A percentile compares a stretch with the other conserved stretches of the same genome.
phyloP scores from a whole-genome alignment of 139 green algal species.

The Ostreobium quekettii region DNA sequence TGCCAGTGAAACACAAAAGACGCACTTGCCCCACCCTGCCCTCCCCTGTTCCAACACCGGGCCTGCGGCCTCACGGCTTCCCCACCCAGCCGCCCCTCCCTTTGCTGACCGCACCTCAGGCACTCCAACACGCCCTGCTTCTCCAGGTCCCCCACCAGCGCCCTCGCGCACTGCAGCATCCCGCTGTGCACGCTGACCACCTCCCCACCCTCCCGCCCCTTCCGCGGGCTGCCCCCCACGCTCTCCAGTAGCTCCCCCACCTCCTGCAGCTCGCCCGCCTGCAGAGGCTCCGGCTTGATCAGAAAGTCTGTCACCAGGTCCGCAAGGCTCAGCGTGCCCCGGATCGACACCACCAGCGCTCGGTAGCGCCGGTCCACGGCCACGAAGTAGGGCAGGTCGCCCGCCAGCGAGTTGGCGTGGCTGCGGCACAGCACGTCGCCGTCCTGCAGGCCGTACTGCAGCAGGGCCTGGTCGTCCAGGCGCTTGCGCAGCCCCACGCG shows the following conservation, averaged over 20 bases:
- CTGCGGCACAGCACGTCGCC: constrained; percentile 5
- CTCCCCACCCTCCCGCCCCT: neutral
- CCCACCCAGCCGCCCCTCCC: no score
- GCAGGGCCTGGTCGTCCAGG: constrained; percentile 9
- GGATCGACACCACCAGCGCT: constrained; percentile 29
- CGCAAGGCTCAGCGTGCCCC: constrained; percentile 29
- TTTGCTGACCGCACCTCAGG: no score
- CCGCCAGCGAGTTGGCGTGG: neutral
- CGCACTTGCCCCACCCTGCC: no score
- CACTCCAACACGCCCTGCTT: constrained; percentile 4
- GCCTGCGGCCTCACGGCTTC: no score
- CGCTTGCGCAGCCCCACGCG: neutral
- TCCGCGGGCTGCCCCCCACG: neutral
- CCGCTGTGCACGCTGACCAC: constrained; percentile 12
- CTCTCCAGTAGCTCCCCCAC: constrained; percentile 4
- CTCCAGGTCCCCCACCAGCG: constrained; percentile 1
- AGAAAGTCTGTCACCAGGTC: constrained; percentile 36
- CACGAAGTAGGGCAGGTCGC: constrained; percentile 15
- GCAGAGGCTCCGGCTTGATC: constrained; percentile 12
- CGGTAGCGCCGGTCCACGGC: constrained; percentile 2
- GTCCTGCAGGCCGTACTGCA: constrained; percentile 8
- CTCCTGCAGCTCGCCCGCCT: neutral
- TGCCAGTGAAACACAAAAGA: no score
- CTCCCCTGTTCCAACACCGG: no score
- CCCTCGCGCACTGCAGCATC: constrained; percentile 6